Evolutionary conservation across 1,284 basidiomycete species (phyloP).

Genomic region (Puccinia coronata): DNA sequence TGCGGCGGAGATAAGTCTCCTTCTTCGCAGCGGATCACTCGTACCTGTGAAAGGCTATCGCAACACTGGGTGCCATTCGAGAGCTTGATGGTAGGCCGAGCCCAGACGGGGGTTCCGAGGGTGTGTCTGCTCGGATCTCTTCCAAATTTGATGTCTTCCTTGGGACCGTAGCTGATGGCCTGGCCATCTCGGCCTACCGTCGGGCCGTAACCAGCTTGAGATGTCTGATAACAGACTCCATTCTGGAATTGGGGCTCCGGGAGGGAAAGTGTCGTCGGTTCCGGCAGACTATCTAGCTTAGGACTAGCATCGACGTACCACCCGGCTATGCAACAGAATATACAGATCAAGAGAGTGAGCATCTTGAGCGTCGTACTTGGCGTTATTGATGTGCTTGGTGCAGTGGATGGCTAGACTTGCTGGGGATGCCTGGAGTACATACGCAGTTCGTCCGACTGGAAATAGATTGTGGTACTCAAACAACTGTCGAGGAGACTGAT

Average conservation of each 20-base stretch:
- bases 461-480: too few relatives aligned
- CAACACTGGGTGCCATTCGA: conserved; percentile 37
- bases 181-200: conserved; percentile 24
- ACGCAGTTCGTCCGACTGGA: too few relatives aligned
- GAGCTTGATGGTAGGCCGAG: conserved; percentile 16
- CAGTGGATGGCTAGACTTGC: too few relatives aligned
- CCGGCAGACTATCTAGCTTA: conserved; percentile 7
- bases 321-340: too few relatives aligned
- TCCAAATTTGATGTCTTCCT: conserved; percentile 3
- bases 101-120: conserved; percentile 23
- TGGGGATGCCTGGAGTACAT: too few relatives aligned
- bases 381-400: too few relatives aligned
- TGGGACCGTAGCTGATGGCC: conserved; percentile 22
- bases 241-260: conserved; percentile 6
- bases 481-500: too few relatives aligned
- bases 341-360: too few relatives aligned
- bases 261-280: conserved; percentile 25
- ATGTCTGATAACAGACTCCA: conserved; percentile 3
- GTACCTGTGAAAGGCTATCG: conserved; percentile 19
- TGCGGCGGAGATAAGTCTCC: not conserved
- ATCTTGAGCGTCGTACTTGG: too few relatives aligned
- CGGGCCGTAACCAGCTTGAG: conserved; percentile 23
- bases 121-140: not conserved
- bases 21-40: not conserved
- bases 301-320: too few relatives aligned